Evolutionary conservation across 78 protist genomes (phyloP), one percentile per base, ranked within the genome.

Genomic region (Dictyostelium citrinum): DNA sequence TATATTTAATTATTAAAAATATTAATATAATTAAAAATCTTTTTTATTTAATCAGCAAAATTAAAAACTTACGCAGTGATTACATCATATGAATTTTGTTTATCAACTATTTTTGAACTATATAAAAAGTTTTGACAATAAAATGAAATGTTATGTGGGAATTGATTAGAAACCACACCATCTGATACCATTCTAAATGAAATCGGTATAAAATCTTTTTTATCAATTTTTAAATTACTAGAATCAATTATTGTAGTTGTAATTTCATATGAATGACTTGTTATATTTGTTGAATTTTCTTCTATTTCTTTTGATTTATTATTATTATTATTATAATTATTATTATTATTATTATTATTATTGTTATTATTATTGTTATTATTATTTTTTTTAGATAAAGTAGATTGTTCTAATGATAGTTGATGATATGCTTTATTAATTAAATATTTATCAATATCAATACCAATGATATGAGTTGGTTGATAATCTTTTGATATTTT

Each of bases 391-490:
- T 46, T 17, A 7, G 35, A 51, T 46, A 27, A 14, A n/a, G 22
- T 9, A 7, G 76, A 22, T 43, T 77, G 17, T 45, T 77, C 82
- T 2, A 33, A 11, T 39, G 31, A 11, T 29, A 85, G 35, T 49
- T 75, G 41, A 20, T 61, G 60, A 24, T 35, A 45, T 35, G 93
- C 93, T 39, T 33, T 64, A 29, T 67, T 58, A 12, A 86, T 86
- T 20, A 86, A 33, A 37, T 78, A 29, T n/a, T 41, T 39, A 86
- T 86, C 93, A 27, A 86, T 86, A 78, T 86, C 93, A 29, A 86
- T 31, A 67, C 85, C 93, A 29, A 8, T 78, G 16, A 86, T 86
- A 43, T 60, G 33, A 2, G 29, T 24, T 29, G 82, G 81, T 64
- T 78, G 49, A 64, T 64, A 86, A 3, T 86, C 93, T 45, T 41